Conservation (phyloP, 192 early-diverging fungal species). For the Umbelopsis vinacea region DNA sequence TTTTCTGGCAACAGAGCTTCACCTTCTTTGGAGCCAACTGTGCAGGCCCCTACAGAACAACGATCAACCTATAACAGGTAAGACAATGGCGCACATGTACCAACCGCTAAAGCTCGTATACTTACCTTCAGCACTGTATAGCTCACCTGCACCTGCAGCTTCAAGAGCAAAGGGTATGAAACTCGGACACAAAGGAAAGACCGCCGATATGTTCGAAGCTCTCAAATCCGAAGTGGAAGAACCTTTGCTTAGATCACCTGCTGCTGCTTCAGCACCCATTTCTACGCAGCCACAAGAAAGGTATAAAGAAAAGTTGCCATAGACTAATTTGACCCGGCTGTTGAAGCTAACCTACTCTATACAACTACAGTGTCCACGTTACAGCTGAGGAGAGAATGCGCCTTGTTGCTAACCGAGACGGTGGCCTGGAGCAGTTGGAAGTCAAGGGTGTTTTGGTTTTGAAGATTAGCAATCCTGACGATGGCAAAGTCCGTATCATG, state of each 20-base stretch:
- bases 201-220: conserved; percentile 77
- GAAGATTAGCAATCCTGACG: conserved; percentile 71
- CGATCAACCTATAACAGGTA: conserved; percentile 38
- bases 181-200: conserved; percentile 89
- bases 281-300: conserved; percentile 9
- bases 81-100: neutral
- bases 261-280: neutral
- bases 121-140: conserved; percentile 17
- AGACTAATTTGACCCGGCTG: neutral
- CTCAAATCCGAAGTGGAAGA: conserved; percentile 82
- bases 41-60: conserved; percentile 28
- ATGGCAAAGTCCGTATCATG: conserved; percentile 65
- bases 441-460: conserved; percentile 92
- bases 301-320: neutral
- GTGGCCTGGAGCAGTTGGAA: conserved; percentile 90
- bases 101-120: neutral
- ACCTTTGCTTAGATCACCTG: conserved; percentile 26
- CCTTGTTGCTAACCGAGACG: conserved; percentile 84
- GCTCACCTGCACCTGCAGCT: conserved; percentile 41
- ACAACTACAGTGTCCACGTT: conserved; percentile 77
- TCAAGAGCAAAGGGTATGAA: conserved; percentile 88
- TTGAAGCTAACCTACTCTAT: neutral
- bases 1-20: conserved; percentile 37
- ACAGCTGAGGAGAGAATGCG: conserved; percentile 88
- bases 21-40: conserved; percentile 42